These are phyloP conservation scores for Zostera marina DNA, from an alignment of 116 monocot species.

Conservation along the genomic window DNA sequence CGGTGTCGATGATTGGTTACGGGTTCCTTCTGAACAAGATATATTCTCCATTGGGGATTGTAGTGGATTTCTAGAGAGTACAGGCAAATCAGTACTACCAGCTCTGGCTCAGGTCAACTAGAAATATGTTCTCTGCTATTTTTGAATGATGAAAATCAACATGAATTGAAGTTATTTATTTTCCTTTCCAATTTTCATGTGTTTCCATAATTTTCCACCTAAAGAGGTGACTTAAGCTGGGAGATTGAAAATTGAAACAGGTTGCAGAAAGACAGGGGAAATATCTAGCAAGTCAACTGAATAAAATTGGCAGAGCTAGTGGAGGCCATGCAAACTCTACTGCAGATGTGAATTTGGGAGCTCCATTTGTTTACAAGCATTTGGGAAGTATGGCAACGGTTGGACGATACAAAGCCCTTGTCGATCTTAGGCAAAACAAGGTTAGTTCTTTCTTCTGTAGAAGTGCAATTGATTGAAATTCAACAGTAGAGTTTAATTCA, in stretches of 20 bases:
- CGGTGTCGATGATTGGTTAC: constrained; percentile 61
- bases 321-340: constrained; percentile 43
- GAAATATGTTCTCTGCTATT: neutral
- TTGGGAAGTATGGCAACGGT: constrained; percentile 70
- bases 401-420: constrained; percentile 64
- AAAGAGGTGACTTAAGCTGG: neutral
- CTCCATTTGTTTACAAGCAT: constrained; percentile 56
- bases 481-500: neutral
- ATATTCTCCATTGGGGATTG: constrained; percentile 73
- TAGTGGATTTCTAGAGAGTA: constrained; percentile 57
- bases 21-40: constrained; percentile 61
- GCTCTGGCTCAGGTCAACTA: constrained; percentile 51
- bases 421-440: constrained; percentile 34
- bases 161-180: neutral
- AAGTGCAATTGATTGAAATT: too few relatives aligned
- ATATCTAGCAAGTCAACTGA: constrained; percentile 34
- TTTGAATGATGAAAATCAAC: neutral
- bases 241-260: constrained; percentile 10
- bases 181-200: neutral
- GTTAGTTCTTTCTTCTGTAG: constrained; percentile 1
- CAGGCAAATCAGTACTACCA: constrained; percentile 49
- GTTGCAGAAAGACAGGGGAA: constrained; percentile 84
- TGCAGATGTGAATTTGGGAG: constrained; percentile 20
- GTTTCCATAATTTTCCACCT: neutral
- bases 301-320: constrained; percentile 25